A percentile compares a stretch with the other conserved stretches of the same genome.
Evolutionary conservation across 495 filamentous ascomycete species (phyloP).

Genomic region (Penicillium argentinense): DNA sequence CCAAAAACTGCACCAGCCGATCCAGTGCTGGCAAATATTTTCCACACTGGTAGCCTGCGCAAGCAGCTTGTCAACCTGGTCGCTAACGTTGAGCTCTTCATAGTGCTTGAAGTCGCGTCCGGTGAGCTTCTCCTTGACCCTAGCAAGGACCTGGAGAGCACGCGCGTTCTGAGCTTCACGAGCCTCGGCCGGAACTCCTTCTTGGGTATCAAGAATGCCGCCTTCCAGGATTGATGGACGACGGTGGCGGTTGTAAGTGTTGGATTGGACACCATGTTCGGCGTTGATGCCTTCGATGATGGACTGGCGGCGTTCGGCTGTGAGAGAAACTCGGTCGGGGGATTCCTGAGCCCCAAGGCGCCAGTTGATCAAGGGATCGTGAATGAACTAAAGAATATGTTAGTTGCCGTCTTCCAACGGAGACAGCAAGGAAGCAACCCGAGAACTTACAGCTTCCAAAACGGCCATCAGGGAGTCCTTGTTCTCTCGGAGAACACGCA

Average conservation of each 20-base stretch:
- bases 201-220: slow-evolving; percentile 48
- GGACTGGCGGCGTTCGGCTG: slow-evolving; percentile 73
- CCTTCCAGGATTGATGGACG: slow-evolving; percentile 52
- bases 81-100: slow-evolving; percentile 81
- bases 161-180: slow-evolving; percentile 88
- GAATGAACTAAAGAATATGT: slow-evolving; percentile 70
- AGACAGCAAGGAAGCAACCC: neutral
- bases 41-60: slow-evolving; percentile 94
- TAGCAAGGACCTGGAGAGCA: slow-evolving; percentile 85
- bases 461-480: slow-evolving; percentile 99
- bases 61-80: slow-evolving; percentile 91
- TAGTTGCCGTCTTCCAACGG: neutral
- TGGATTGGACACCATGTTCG: slow-evolving; percentile 46
- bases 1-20: slow-evolving; percentile 96
- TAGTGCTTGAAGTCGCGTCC: slow-evolving; percentile 60
- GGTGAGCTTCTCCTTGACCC: slow-evolving; percentile 93
- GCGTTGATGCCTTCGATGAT: slow-evolving; percentile 66
- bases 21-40: slow-evolving; percentile 98
- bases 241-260: slow-evolving; percentile 47
- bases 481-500: slow-evolving; percentile 93
- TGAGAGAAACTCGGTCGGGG: slow-evolving; percentile 74
- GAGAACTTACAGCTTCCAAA: slow-evolving; percentile 81
- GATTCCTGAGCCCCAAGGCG: slow-evolving; percentile 85
- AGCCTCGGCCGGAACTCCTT: slow-evolving; percentile 51
- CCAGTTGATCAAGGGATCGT: slow-evolving; percentile 97